Conservation (phyloP, 371 early-diverging fungal species). For the Circinella minor region DNA sequence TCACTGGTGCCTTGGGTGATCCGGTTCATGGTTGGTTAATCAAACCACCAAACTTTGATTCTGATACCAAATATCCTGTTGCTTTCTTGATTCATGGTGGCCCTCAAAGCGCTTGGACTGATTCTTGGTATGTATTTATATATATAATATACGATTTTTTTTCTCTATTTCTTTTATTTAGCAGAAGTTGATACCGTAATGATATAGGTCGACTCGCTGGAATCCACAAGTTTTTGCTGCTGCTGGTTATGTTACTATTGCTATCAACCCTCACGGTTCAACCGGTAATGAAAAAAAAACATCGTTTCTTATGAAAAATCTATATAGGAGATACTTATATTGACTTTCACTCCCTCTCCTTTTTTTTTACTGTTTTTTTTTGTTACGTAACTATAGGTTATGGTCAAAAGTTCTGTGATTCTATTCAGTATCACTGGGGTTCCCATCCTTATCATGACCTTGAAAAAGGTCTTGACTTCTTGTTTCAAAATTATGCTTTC, state of each 20-base stretch:
- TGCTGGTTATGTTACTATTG: constrained; percentile 79
- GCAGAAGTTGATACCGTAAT: background rate
- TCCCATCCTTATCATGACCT: constrained; percentile 76
- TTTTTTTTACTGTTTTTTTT: too few species aligned
- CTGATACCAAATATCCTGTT: constrained; percentile 69
- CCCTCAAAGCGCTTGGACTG: constrained; percentile 76
- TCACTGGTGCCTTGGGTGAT: constrained; percentile 68
- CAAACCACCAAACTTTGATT: constrained; percentile 69
- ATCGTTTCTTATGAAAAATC: background rate
- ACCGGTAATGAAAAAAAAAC: constrained; percentile 50
- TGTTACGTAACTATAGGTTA: constrained; percentile 41
- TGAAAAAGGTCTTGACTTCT: constrained; percentile 74
- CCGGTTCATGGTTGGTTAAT: constrained; percentile 76
- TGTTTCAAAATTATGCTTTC: constrained; percentile 60
- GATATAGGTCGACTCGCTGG: constrained; percentile 62
- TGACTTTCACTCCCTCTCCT: background rate
- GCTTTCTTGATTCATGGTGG: constrained; percentile 90
- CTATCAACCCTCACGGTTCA: constrained; percentile 82
- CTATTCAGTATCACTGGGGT: constrained; percentile 81
- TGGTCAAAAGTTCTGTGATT: constrained; percentile 77
- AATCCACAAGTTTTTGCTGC: constrained; percentile 80
- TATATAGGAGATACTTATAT: background rate
- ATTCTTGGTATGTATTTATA: constrained; percentile 58
- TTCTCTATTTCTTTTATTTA: background rate
- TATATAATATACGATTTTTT: too few species aligned